These are phyloP conservation scores for Trichoderma citrinoviride DNA, from an alignment of 2,329 filamentous ascomycete species.

Conservation along the genomic window DNA sequence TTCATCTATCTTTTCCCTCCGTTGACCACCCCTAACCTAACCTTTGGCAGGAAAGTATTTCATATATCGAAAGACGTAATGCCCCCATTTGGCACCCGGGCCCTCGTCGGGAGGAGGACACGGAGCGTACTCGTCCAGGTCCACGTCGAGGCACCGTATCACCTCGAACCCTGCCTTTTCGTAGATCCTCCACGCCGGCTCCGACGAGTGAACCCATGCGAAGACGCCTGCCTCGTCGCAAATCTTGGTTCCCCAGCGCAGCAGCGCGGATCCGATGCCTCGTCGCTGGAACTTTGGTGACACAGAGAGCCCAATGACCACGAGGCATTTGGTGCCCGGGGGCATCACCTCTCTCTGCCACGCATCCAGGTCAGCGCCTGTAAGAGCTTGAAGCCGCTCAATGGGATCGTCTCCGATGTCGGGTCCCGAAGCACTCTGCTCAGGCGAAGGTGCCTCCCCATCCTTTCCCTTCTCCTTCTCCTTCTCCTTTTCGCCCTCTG, in stretches of 20 bases:
- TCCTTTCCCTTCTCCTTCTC: background rate
- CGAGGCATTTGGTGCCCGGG: conserved; percentile 34
- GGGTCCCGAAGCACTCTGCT: background rate
- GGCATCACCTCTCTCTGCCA: conserved; percentile 37
- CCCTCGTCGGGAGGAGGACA: conserved; percentile 29
- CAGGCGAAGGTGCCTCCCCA: no score
- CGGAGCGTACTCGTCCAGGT: conserved; percentile 35
- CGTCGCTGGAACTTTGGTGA: conserved; percentile 32
- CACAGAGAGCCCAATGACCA: conserved; percentile 34
- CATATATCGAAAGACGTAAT: conserved; percentile 38
- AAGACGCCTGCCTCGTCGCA: conserved; percentile 33
- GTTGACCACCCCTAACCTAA: background rate
- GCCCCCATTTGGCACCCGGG: conserved; percentile 32
- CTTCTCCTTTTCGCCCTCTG: background rate
- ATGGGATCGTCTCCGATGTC: conserved; percentile 28
- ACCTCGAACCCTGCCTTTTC: conserved; percentile 33
- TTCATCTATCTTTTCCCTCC: background rate
- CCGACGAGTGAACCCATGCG: conserved; percentile 38
- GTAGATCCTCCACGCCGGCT: conserved; percentile 33
- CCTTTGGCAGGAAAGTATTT: conserved; percentile 26
- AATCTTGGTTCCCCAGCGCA: conserved; percentile 34
- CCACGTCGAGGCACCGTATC: conserved; percentile 31
- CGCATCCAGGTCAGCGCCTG: conserved; percentile 32
- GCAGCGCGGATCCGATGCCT: conserved; percentile 35
- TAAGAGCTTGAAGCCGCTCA: conserved; percentile 32